These are phyloP conservation scores for Pelargonium myrrhifolium DNA, from an alignment of 441 rosid genomes.

Conservation along the genomic window DNA sequence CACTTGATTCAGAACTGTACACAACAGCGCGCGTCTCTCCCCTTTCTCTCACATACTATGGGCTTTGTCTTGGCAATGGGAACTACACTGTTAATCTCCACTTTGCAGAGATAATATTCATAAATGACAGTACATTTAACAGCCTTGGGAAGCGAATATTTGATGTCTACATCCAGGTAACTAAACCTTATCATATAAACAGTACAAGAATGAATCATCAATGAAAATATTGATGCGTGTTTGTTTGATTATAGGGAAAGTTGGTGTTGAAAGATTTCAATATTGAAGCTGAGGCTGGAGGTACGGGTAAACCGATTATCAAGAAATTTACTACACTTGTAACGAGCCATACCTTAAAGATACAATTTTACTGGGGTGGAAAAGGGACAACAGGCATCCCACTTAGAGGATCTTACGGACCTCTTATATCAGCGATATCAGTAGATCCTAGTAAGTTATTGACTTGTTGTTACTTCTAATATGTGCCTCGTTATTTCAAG, in stretches of 20 bases:
- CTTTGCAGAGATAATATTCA: conserved; percentile 72
- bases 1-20: conserved; percentile 36
- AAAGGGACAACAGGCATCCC: conserved; percentile 93
- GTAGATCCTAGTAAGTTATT: conserved; percentile 64
- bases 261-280: conserved; percentile 58
- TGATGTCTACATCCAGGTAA: conserved; percentile 73
- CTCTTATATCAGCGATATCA: conserved; percentile 80
- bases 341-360: conserved; percentile 53
- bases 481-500: background rate
- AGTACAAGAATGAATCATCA: background rate
- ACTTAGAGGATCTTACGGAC: conserved; percentile 70
- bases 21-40: conserved; percentile 67
- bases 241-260: conserved; percentile 34
- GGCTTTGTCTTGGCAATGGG: conserved; percentile 66
- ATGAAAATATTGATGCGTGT: background rate
- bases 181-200: background rate
- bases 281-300: conserved; percentile 63
- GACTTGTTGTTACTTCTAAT: background rate
- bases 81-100: conserved; percentile 68
- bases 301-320: conserved; percentile 46
- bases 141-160: conserved; percentile 69
- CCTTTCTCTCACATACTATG: conserved; percentile 70
- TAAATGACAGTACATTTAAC: conserved; percentile 38
- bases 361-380: conserved; percentile 74
- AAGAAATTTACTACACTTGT: conserved; percentile 35